These are phyloP conservation scores for Glycine soja DNA, from an alignment of 306 rosid species.

Conservation along the genomic window DNA sequence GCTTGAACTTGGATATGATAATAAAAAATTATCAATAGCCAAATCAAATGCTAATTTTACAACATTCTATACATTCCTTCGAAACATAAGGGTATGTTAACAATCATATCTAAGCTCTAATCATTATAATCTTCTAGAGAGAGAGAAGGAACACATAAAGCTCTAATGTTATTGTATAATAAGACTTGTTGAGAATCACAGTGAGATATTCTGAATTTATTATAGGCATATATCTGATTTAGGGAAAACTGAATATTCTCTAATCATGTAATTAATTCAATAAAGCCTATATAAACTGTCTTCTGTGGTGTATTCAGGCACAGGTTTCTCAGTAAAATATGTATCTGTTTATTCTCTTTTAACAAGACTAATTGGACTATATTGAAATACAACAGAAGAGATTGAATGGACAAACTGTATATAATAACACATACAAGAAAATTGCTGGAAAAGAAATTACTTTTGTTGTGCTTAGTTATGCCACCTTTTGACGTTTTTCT, in stretches of 20 bases:
- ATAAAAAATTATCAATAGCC: constrained; percentile 1
- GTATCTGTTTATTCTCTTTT: too few relatives aligned
- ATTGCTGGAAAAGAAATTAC: constrained; percentile 7
- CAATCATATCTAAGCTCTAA: constrained; percentile 20
- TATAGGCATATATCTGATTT: too few relatives aligned
- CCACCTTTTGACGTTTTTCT: background rate
- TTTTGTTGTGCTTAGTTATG: constrained; percentile 1
- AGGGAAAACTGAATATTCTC: too few relatives aligned
- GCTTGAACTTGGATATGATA: constrained; percentile 24
- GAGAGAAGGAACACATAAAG: background rate
- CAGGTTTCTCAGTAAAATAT: too few relatives aligned
- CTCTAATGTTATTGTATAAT: background rate
- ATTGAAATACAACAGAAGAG: background rate
- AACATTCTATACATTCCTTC: constrained; percentile 4
- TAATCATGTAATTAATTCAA: too few relatives aligned
- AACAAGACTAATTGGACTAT: background rate
- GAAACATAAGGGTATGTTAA: background rate
- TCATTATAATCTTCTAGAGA: constrained; percentile 13
- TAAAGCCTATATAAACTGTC: too few relatives aligned
- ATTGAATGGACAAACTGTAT: background rate
- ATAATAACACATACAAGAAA: constrained; percentile 1
- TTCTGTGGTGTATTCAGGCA: too few relatives aligned
- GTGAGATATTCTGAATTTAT: too few relatives aligned
- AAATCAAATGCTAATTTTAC: constrained; percentile 27
- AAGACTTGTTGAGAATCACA: too few relatives aligned